Percentiles rank a stretch among this genome's conserved stretches.
These are phyloP conservation scores for Epithemia pelagica DNA, from an alignment of 108 stramenopile genomes.

Conservation along the genomic window DNA sequence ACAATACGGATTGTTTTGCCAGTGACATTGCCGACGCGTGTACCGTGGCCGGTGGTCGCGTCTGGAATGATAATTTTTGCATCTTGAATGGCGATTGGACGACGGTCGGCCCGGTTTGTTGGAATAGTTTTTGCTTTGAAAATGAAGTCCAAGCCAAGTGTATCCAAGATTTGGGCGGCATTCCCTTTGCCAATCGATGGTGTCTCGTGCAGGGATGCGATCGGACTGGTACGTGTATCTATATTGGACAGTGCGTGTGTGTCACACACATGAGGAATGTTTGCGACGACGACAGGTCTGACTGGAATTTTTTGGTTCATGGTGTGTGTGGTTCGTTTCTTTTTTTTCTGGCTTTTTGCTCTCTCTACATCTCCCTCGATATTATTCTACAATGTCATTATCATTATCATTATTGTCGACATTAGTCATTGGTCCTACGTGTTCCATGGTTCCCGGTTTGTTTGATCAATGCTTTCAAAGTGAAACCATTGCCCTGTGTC, in stretches of 20 bases:
- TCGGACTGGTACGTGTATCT: background rate
- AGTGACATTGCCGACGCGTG: background rate
- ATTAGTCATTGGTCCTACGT: background rate
- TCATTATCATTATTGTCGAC: no score
- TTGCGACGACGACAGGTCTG: no score
- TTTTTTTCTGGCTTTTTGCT: no score
- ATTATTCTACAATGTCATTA: no score
- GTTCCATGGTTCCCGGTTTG: background rate
- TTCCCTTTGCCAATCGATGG: background rate
- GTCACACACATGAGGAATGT: no score
- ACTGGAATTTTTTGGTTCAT: no score
- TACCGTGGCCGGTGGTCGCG: background rate
- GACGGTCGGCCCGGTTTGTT: background rate
- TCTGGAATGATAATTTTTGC: background rate
- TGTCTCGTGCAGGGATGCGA: background rate
- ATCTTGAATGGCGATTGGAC: background rate
- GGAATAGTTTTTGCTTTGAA: background rate
- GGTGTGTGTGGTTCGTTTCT: no score
- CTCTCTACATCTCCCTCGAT: no score
- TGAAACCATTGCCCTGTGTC: background rate
- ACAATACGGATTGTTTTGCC: background rate
- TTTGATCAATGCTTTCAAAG: background rate
- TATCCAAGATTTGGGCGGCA: background rate
- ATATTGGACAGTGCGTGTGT: no score
- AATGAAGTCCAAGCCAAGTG: background rate